Base-by-base conservation (phyloP, 192 early-diverging fungal species). In the Geosiphon pyriformis region DNA sequence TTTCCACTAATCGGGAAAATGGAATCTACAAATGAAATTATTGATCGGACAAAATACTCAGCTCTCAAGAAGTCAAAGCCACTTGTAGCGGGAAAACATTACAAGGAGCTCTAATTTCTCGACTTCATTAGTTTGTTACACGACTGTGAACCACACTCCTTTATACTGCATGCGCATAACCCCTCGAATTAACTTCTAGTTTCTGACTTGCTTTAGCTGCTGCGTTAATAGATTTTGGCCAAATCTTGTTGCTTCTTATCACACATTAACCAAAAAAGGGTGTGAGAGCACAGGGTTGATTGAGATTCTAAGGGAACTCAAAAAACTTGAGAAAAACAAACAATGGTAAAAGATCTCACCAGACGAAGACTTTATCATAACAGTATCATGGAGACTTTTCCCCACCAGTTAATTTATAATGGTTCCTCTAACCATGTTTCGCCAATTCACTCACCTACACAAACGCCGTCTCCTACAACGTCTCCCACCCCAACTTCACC, bases 401-500 rank as follows among this genome's bases (percentile, higher is more conserved):
- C 34, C 17, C 55, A 61, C 50, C 62, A 65, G 22, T 30, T 65
- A 65, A 65, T 65, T 26, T 65, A 53, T 65, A 61, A 61, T 42
- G 33, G 33, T 65, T 53, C 49, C 32, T 12, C 62, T 6, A 65
- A 65, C 50, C 47, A 25, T 0, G 62, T 65, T 23, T 65, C 62
- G 1, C 62, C 62, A 11, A 29, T 34, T 23, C 62, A 65, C 11
- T 65, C 62, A 25, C 62, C 62, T 18, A 33, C 62, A 25, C 48
- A 65, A 35, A 53, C 62, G 3, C 62, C 62, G 23, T 65, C 62
- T 10, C 62, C 62, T 1, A 53, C 47, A 8, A 53, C 62, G 3
- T 65, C 62, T 51, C 62, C 62, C 1, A 8, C n/a, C 23, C 62
- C 50, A 54, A 65, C 62, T 53, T 65, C 62, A n/a, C 62, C 61